Evolutionary conservation across 306 rosid species (phyloP).

Genomic region (Carpinus fangiana): DNA sequence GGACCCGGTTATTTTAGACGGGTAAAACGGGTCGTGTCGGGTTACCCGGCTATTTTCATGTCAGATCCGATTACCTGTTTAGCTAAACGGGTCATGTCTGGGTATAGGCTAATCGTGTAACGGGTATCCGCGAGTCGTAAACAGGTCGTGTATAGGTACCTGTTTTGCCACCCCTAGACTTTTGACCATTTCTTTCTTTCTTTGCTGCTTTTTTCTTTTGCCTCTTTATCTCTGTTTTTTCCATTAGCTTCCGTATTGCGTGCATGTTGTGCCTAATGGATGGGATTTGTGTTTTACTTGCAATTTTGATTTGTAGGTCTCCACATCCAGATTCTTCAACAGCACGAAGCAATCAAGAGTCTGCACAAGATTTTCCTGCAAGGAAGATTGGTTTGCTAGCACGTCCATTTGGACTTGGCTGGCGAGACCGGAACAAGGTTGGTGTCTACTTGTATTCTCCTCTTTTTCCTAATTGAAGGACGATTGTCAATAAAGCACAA

Average conservation of each 20-base stretch:
- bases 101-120: no score
- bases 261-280: slow-evolving; percentile 4
- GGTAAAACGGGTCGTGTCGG: no score
- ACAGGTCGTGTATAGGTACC: no score
- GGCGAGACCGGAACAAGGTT: slow-evolving; percentile 96
- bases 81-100: no score
- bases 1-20: no score
- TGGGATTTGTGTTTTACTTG: slow-evolving; percentile 25
- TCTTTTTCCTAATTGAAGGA: background rate
- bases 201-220: background rate
- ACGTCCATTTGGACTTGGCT: slow-evolving; percentile 95
- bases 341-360: slow-evolving; percentile 58
- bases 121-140: no score
- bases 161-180: no score
- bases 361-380: slow-evolving; percentile 55
- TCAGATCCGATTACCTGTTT: no score
- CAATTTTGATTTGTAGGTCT: slow-evolving; percentile 52
- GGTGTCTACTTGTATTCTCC: slow-evolving; percentile 24
- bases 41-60: no score
- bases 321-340: slow-evolving; percentile 52
- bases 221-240: background rate
- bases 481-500: background rate
- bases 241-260: slow-evolving; percentile 4
- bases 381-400: slow-evolving; percentile 76
- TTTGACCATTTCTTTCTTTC: background rate